Base-by-base conservation (phyloP, 2,329 filamentous ascomycete species). In the Calonectria naviculata region DNA sequence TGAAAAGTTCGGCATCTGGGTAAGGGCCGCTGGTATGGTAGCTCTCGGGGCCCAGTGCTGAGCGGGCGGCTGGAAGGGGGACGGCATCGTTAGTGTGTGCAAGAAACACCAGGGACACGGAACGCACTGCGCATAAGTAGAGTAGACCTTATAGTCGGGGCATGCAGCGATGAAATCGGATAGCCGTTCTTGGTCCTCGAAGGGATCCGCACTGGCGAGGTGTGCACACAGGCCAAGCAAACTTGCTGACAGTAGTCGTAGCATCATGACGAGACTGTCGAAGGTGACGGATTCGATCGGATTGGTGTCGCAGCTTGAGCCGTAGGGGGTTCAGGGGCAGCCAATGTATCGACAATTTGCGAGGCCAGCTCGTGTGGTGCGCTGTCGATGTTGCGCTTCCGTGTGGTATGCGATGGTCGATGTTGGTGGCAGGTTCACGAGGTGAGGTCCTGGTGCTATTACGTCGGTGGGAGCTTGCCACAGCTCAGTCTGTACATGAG, bases 11-110 rank as follows among this genome's bases (percentile, higher is more conserved):
- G 94, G 82, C 97, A 99, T 81, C 91, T 89, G 67, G 87, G 86
- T 36, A 92, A 90, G 4, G 97, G 97, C 70, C 97, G 90, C 82
- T 99, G 97, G 82, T 91, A 98, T 0, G 97, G 95, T 1, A 99
- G 88, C 64, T 88, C 87, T 79, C 97, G 88, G 5, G 93, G 93
- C 1, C 97, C 97, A 24, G 92, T 87, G 82, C 94, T 98, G 73
- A 93, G 89, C 1, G 97, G 97, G 24, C 87, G 88, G 81, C 95
- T 97, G 72, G 24, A 24, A 36, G 21, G 58, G 19, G 19, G 17
- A 15, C 41, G 26, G 38, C 26, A 13, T 61, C 34, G 31, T 58
- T 38, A 58, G 52, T 36, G 3, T 21, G 21, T 58, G 52, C 31
- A 67, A 19, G 19, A 31, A 5, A 2, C 17, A 6, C 6, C 21